Evolutionary conservation across 768 basidiomycete species (phyloP).

Genomic region (Boletus subparvulus): DNA sequence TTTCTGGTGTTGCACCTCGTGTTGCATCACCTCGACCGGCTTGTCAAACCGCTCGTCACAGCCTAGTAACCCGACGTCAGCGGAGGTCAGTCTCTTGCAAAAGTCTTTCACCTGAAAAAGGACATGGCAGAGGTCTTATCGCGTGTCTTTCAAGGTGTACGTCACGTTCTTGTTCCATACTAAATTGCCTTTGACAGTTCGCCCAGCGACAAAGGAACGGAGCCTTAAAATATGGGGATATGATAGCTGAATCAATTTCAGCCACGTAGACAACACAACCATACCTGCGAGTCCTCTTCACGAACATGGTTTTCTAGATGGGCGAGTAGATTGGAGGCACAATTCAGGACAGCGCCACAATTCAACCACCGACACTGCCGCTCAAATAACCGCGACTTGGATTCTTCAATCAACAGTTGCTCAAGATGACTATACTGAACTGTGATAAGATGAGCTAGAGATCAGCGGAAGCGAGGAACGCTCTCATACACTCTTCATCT

Average conservation of each 20-base stretch:
- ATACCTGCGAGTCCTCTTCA: slow-evolving; percentile 32
- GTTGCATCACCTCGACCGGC: slow-evolving; percentile 50
- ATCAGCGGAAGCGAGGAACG: slow-evolving; percentile 19
- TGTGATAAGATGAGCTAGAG: slow-evolving; percentile 33
- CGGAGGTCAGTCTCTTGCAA: background rate
- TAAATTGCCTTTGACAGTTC: slow-evolving; percentile 48
- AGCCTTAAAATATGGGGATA: slow-evolving; percentile 23
- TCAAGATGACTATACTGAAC: slow-evolving; percentile 42
- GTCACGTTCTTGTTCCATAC: slow-evolving; percentile 35
- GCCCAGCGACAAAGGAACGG: slow-evolving; percentile 56
- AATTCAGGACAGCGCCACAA: slow-evolving; percentile 57
- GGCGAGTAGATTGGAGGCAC: slow-evolving; percentile 44
- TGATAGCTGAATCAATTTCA: slow-evolving; percentile 6
- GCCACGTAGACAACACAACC: slow-evolving; percentile 6
- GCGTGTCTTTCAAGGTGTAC: slow-evolving; percentile 56
- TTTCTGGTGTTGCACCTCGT: slow-evolving; percentile 41
- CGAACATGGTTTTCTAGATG: slow-evolving; percentile 47
- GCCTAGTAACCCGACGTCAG: slow-evolving; percentile 37
- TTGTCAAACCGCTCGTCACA: slow-evolving; percentile 52
- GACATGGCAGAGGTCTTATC: slow-evolving; percentile 29
- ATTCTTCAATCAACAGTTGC: slow-evolving; percentile 44
- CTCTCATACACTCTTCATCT: slow-evolving; percentile 34
- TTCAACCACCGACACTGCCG: slow-evolving; percentile 58
- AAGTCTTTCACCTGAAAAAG: slow-evolving; percentile 42
- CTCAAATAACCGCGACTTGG: slow-evolving; percentile 48